phyloP scores from a whole-genome alignment of 192 early-diverging fungal genomes.

The Coemansia sp. region DNA sequence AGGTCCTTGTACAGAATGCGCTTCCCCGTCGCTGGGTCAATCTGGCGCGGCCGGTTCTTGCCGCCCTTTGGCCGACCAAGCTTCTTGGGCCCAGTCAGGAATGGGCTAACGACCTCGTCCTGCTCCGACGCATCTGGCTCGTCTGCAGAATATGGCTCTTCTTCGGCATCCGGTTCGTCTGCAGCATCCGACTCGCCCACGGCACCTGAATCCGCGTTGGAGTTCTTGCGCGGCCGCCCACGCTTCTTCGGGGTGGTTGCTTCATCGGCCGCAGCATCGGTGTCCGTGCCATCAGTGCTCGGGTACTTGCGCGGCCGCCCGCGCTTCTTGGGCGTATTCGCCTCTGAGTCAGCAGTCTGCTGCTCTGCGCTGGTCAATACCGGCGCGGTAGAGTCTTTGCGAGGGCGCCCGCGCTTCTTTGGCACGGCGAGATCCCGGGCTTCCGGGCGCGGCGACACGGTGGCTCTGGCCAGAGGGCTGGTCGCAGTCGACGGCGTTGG shows the following conservation, averaged over 20 bases:
- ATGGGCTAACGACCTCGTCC: too few relatives aligned
- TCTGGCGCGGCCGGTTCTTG: neutral
- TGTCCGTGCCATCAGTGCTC: neutral
- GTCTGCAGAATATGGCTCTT: too few relatives aligned
- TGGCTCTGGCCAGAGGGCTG: too few relatives aligned
- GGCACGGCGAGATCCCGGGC: neutral
- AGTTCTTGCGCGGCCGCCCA: too few relatives aligned
- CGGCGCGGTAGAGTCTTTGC: neutral
- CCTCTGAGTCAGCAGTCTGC: neutral
- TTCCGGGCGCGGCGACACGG: too few relatives aligned
- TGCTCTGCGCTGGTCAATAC: neutral
- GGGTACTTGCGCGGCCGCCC: conserved; percentile 1
- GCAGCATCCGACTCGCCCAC: too few relatives aligned
- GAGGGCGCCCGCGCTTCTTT: conserved; percentile 4
- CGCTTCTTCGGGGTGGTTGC: conserved; percentile 7
- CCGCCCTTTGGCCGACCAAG: neutral
- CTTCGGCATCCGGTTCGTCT: too few relatives aligned
- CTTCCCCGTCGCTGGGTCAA: neutral
- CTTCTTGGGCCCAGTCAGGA: too few relatives aligned
- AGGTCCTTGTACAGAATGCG: neutral
- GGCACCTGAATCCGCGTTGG: too few relatives aligned
- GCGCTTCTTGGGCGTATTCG: neutral
- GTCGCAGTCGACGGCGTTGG: too few relatives aligned
- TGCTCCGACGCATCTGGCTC: too few relatives aligned
- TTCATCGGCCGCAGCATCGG: too few relatives aligned